Conservation (phyloP, 352 stramenopile genomes). For the Phytopythium litorale region DNA sequence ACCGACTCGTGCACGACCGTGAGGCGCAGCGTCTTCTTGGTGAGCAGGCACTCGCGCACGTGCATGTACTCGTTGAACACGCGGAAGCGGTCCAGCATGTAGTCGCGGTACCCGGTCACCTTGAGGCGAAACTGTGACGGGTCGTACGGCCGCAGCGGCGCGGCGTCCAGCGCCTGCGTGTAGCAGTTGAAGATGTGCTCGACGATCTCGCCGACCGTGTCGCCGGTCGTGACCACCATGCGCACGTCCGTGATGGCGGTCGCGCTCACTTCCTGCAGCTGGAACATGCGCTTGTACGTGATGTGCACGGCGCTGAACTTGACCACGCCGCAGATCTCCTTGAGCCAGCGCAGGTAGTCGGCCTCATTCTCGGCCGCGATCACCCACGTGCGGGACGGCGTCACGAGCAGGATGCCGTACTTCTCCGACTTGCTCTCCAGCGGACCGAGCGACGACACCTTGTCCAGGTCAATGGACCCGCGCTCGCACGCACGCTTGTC, state of each 20-base stretch:
- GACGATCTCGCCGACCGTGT: conserved; percentile 86
- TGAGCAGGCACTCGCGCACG: conserved; percentile 80
- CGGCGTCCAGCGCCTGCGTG: conserved; percentile 72
- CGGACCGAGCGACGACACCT: conserved; percentile 75
- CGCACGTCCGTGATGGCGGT: conserved; percentile 83
- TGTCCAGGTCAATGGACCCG: conserved; percentile 74
- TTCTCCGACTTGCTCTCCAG: conserved; percentile 58
- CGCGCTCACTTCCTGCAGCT: conserved; percentile 80
- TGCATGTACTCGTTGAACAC: conserved; percentile 88
- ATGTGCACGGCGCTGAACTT: conserved; percentile 80
- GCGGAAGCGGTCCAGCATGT: conserved; percentile 79
- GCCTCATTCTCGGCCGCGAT: conserved; percentile 68
- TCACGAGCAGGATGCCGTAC: conserved; percentile 81
- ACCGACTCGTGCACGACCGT: conserved; percentile 85
- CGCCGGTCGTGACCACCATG: conserved; percentile 76
- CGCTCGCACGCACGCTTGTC: conserved; percentile 76
- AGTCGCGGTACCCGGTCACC: conserved; percentile 83
- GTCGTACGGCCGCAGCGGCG: conserved; percentile 72
- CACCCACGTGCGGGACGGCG: conserved; percentile 69
- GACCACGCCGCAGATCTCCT: conserved; percentile 71
- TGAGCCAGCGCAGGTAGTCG: conserved; percentile 81
- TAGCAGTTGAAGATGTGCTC: conserved; percentile 90
- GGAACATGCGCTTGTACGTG: conserved; percentile 80
- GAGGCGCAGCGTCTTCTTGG: conserved; percentile 82
- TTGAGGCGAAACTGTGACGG: conserved; percentile 81